phyloP scores from a whole-genome alignment of 2,329 filamentous ascomycete species.

The Trichoderma asperellum region DNA sequence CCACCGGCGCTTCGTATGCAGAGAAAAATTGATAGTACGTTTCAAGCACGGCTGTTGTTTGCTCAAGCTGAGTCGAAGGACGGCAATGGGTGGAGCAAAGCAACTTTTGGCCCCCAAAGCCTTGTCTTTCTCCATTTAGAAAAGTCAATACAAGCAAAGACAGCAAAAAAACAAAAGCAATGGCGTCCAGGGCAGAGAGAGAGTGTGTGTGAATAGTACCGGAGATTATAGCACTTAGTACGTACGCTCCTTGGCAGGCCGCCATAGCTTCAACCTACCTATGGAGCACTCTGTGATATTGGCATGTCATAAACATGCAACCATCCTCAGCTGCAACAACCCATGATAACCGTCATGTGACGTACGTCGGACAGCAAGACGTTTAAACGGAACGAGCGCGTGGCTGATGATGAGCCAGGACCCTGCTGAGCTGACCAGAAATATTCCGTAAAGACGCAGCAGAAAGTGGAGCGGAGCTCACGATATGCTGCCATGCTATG shows the following conservation, averaged over 20 bases:
- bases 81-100: constrained; percentile 5
- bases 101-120: constrained; percentile 14
- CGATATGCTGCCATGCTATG: not conserved
- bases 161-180: not conserved
- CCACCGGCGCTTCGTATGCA: constrained; percentile 5
- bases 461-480: not conserved
- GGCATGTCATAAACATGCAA: not conserved
- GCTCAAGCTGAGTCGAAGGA: constrained; percentile 9
- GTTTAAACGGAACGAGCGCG: not conserved
- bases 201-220: not conserved
- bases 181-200: not conserved
- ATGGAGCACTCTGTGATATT: not conserved
- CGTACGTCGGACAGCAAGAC: not conserved
- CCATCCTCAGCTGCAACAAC: not conserved
- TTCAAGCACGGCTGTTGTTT: constrained; percentile 16
- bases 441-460: not conserved
- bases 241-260: not conserved
- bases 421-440: not conserved
- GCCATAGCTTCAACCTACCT: not conserved
- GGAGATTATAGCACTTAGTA: not conserved
- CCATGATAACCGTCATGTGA: not conserved
- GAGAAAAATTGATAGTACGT: not conserved
- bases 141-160: not conserved
- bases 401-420: not conserved
- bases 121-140: constrained; percentile 1